Evolutionary conservation across 768 basidiomycete genomes (phyloP).

Genomic region (Boletus sp.): DNA sequence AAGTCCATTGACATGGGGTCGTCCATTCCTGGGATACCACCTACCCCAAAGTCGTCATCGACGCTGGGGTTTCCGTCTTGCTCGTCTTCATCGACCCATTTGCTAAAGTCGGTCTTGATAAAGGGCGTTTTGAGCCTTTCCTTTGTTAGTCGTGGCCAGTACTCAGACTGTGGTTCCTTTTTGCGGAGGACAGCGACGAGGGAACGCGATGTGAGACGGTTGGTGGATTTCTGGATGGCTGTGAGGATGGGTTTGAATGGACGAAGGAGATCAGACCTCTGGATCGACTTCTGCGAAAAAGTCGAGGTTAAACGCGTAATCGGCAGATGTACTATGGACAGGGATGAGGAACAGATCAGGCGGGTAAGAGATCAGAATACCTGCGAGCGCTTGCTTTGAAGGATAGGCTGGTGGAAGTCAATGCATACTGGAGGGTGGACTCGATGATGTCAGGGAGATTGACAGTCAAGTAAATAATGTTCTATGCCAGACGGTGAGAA

Average conservation of each 20-base stretch:
- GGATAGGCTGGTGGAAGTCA: constrained; percentile 54
- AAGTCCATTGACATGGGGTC: constrained; percentile 62
- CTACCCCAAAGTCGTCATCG: constrained; percentile 36
- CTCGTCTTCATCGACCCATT: constrained; percentile 98
- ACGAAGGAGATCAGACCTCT: constrained; percentile 47
- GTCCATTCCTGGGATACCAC: constrained; percentile 41
- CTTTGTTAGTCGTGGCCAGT: constrained; percentile 91
- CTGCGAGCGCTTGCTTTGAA: constrained; percentile 65
- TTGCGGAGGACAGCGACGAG: constrained; percentile 73
- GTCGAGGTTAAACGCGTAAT: constrained; percentile 73
- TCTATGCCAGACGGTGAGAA: constrained; percentile 44
- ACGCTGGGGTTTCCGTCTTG: constrained; percentile 60
- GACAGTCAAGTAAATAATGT: constrained; percentile 80
- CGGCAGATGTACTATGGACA: constrained; percentile 42
- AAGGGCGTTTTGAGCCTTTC: constrained; percentile 76
- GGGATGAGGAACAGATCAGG: constrained; percentile 5
- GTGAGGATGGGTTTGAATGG: constrained; percentile 2
- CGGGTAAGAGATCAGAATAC: constrained; percentile 39
- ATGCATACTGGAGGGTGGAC: constrained; percentile 52
- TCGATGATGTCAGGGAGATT: constrained; percentile 74
- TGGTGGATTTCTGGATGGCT: constrained; percentile 27
- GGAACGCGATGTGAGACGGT: constrained; percentile 65
- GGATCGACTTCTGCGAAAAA: constrained; percentile 73
- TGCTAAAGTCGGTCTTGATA: constrained; percentile 92
- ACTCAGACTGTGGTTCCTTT: constrained; percentile 71